Conservation (phyloP, 306 rosid species). For the Begonia loranthoides region DNA sequence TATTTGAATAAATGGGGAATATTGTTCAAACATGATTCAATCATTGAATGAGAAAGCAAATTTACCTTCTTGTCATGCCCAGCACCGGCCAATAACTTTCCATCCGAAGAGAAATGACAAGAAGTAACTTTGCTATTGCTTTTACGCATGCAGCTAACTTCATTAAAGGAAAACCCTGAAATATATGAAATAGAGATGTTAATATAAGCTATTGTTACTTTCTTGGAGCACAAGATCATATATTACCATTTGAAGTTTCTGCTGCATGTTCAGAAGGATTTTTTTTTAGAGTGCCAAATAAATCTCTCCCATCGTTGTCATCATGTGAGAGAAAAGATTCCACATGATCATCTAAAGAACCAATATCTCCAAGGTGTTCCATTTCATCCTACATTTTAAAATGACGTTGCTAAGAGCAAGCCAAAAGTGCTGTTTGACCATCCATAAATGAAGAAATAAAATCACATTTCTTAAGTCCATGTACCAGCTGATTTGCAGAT, state of each 20-base stretch:
- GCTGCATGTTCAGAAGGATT: constrained; percentile 71
- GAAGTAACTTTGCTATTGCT: constrained; percentile 77
- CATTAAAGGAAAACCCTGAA: constrained; percentile 69
- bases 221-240: constrained; percentile 17
- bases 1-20: too few species aligned
- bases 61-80: constrained; percentile 98
- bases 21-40: too few species aligned
- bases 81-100: constrained; percentile 86
- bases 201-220: constrained; percentile 11
- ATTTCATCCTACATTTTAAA: constrained; percentile 60
- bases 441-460: not conserved
- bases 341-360: constrained; percentile 81
- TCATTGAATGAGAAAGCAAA: too few species aligned
- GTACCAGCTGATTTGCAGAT: constrained; percentile 89
- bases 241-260: constrained; percentile 69
- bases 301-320: constrained; percentile 87
- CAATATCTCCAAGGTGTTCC: constrained; percentile 87
- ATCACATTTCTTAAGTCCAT: constrained; percentile 8
- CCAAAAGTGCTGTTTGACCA: not conserved
- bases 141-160: constrained; percentile 68
- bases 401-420: not conserved
- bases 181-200: constrained; percentile 14
- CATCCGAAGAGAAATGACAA: constrained; percentile 97
- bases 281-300: constrained; percentile 63
- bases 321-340: constrained; percentile 86